Evolutionary conservation across 2,329 filamentous ascomycete genomes (phyloP).

Genomic region (Xylogone sp.): DNA sequence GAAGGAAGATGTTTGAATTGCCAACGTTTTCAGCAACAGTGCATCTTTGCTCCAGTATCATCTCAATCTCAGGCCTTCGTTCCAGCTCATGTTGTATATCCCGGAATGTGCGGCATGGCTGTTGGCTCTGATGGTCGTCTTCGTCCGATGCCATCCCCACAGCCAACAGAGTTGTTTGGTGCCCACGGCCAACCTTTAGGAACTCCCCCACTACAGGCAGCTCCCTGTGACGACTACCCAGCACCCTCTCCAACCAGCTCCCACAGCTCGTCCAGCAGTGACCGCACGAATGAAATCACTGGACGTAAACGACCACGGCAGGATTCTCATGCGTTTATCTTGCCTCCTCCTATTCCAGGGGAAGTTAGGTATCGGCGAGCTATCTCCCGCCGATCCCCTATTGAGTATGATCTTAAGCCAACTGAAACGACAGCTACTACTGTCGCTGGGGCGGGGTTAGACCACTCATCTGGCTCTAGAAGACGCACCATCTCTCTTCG

Average conservation of each 20-base stretch:
- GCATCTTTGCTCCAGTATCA: constrained; percentile 72
- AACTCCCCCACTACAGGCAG: constrained; percentile 18
- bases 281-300: not conserved
- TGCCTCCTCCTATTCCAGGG: constrained; percentile 32
- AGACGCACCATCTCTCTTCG: constrained; percentile 25
- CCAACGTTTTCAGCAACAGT: constrained; percentile 70
- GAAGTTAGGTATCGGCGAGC: constrained; percentile 21
- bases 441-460: constrained; percentile 13
- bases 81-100: constrained; percentile 65
- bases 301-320: constrained; percentile 26
- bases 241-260: constrained; percentile 28
- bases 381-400: constrained; percentile 20
- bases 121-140: constrained; percentile 29
- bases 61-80: constrained; percentile 70
- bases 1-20: constrained; percentile 72
- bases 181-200: constrained; percentile 35
- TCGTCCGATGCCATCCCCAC: constrained; percentile 21
- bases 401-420: constrained; percentile 27
- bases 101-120: constrained; percentile 41
- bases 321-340: constrained; percentile 30
- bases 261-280: constrained; percentile 19
- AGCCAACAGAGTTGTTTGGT: constrained; percentile 30
- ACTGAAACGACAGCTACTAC: constrained; percentile 27
- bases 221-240: constrained; percentile 26
- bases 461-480: constrained; percentile 23